Conservation (phyloP, 2,329 filamentous ascomycete genomes). For the Ophiosphaerella herpotricha region DNA sequence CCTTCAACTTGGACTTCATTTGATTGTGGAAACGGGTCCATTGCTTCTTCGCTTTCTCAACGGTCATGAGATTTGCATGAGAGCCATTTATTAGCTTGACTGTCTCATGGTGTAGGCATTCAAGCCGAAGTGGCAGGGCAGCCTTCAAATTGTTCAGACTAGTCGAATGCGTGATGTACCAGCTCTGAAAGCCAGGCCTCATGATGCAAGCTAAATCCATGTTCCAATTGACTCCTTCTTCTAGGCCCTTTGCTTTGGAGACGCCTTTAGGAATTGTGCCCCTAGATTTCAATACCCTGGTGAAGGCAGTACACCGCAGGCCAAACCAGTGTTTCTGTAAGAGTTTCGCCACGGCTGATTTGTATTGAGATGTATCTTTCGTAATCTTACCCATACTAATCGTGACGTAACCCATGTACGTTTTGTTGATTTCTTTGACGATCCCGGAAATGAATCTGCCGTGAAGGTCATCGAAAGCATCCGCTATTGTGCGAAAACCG, state of each 20-base stretch:
- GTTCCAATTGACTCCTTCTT: constrained; percentile 24
- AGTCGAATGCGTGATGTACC: constrained; percentile 6
- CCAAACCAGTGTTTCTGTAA: constrained; percentile 11
- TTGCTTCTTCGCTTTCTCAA: constrained; percentile 22
- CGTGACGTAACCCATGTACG: neutral
- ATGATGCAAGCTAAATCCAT: constrained; percentile 18
- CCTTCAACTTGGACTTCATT: constrained; percentile 8
- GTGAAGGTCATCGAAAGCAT: constrained; percentile 13
- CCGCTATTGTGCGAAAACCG: constrained; percentile 18
- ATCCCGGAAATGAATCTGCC: neutral
- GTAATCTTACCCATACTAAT: constrained; percentile 1
- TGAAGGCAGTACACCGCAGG: constrained; percentile 13
- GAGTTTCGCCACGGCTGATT: constrained; percentile 3
- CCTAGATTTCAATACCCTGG: constrained; percentile 15
- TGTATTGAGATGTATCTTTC: constrained; percentile 1
- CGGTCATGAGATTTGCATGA: constrained; percentile 15
- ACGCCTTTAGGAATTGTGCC: constrained; percentile 14
- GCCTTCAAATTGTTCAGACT: constrained; percentile 3
- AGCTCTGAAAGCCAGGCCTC: constrained; percentile 12
- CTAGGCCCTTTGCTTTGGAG: constrained; percentile 23
- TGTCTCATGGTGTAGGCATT: constrained; percentile 3
- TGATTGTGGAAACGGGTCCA: constrained; percentile 3
- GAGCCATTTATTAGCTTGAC: constrained; percentile 9
- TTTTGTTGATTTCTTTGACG: neutral
- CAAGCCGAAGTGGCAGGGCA: constrained; percentile 2